These are phyloP conservation scores for Trametes hirsuta DNA, from an alignment of 1,284 basidiomycete genomes.

Conservation along the genomic window DNA sequence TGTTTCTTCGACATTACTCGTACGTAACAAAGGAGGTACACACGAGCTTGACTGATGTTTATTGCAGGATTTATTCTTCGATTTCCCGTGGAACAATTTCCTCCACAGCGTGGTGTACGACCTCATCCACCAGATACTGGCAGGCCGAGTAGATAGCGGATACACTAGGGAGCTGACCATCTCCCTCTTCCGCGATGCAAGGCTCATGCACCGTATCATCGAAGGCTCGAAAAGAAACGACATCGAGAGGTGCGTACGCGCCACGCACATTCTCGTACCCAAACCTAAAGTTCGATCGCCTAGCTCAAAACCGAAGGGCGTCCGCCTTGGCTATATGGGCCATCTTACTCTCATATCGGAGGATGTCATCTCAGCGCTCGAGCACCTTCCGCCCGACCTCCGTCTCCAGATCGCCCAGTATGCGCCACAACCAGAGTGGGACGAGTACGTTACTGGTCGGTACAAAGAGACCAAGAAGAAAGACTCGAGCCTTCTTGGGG, in stretches of 20 bases:
- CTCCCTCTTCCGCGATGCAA: conserved; percentile 80
- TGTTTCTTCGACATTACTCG: conserved; percentile 76
- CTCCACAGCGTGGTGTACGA: conserved; percentile 98
- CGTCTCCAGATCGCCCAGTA: conserved; percentile 62
- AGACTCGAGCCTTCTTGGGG: conserved; percentile 82
- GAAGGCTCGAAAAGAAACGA: conserved; percentile 85
- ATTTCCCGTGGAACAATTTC: conserved; percentile 98
- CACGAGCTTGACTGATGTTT: not conserved
- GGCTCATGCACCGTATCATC: conserved; percentile 80
- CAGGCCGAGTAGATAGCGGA: conserved; percentile 78
- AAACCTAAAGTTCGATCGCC: conserved; percentile 1
- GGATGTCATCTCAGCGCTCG: conserved; percentile 84
- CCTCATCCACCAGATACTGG: conserved; percentile 93
- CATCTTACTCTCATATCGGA: conserved; percentile 94
- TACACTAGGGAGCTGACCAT: conserved; percentile 83
- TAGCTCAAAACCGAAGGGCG: conserved; percentile 68
- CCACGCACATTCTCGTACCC: conserved; percentile 4
- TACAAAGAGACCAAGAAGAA: conserved; percentile 86
- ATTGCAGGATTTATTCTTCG: conserved; percentile 87
- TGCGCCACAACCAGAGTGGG: conserved; percentile 84
- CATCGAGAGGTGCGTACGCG: conserved; percentile 69
- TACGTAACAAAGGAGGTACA: conserved; percentile 41
- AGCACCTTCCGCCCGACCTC: conserved; percentile 86
- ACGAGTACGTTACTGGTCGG: conserved; percentile 82
- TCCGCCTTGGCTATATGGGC: conserved; percentile 94